phyloP scores from a whole-genome alignment of 2,329 filamentous ascomycete species.

The Colletotrichum echinochloae region DNA sequence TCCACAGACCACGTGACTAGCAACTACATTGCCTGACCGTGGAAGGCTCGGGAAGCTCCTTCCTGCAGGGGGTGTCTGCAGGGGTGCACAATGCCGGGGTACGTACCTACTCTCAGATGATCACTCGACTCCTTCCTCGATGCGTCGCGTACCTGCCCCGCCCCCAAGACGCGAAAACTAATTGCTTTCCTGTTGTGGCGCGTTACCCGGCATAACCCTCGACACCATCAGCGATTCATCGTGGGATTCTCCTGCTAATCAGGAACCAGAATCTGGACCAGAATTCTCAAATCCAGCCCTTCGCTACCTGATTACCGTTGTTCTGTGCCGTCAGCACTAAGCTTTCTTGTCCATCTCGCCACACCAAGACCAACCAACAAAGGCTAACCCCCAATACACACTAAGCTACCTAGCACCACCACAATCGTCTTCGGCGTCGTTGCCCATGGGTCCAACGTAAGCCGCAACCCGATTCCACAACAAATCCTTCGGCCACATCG shows the following conservation, averaged over 20 bases:
- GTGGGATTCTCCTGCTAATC: neutral
- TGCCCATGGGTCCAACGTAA: neutral
- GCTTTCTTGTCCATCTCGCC: neutral
- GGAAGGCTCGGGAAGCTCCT: neutral
- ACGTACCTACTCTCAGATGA: too few species aligned
- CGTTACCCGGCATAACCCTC: neutral
- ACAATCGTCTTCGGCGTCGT: neutral
- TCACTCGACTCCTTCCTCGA: neutral
- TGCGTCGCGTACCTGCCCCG: constrained; percentile 1
- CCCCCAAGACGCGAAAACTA: constrained; percentile 28
- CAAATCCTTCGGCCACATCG: too few species aligned
- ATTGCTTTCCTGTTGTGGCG: constrained; percentile 20
- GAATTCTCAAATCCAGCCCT: neutral
- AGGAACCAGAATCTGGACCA: neutral
- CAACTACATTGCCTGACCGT: neutral
- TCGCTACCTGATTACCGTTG: neutral
- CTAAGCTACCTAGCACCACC: neutral
- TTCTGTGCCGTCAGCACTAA: neutral
- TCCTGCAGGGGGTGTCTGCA: neutral
- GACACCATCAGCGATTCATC: neutral
- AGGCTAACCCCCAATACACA: neutral
- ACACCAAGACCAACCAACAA: neutral
- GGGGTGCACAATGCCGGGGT: constrained; percentile 4
- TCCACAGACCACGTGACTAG: neutral
- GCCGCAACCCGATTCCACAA: neutral